Evolutionary conservation across 257 asterid species (phyloP).

Genomic region (Forsythia viridissima): DNA sequence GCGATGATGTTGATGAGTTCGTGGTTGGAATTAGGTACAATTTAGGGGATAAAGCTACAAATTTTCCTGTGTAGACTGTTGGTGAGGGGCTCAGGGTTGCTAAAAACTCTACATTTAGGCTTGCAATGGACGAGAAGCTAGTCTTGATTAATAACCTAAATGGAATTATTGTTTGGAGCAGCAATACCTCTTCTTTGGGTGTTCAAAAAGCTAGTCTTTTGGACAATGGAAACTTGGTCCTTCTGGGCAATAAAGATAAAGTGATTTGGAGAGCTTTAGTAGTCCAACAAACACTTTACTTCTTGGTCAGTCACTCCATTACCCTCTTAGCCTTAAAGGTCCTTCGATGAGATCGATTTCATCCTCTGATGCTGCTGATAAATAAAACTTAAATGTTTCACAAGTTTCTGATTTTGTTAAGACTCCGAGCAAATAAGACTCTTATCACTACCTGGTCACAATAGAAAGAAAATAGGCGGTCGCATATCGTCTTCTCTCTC

Average conservation of each 20-base stretch:
- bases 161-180: constrained; percentile 54
- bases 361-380: too few species aligned
- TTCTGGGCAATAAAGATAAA: constrained; percentile 39
- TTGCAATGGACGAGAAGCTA: constrained; percentile 55
- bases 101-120: constrained; percentile 51
- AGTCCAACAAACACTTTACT: constrained; percentile 50
- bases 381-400: too few species aligned
- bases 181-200: constrained; percentile 57
- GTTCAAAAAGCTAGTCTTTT: constrained; percentile 58
- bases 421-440: too few species aligned
- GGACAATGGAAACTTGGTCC: constrained; percentile 62
- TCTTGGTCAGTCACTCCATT: constrained; percentile 44
- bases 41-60: constrained; percentile 44
- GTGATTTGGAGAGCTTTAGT: constrained; percentile 59
- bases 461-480: constrained; percentile 11
- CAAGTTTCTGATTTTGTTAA: too few species aligned
- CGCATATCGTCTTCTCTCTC: too few species aligned
- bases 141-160: constrained; percentile 47
- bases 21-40: constrained; percentile 60
- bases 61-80: constrained; percentile 61
- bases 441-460: too few species aligned
- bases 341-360: neutral
- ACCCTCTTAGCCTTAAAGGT: constrained; percentile 60
- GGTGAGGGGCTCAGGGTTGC: constrained; percentile 61
- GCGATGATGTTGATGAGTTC: constrained; percentile 41